A percentile compares a stretch with the other conserved stretches of the same genome.
phyloP scores from a whole-genome alignment of 2,329 filamentous ascomycete species.

The Phoma herbarum region DNA sequence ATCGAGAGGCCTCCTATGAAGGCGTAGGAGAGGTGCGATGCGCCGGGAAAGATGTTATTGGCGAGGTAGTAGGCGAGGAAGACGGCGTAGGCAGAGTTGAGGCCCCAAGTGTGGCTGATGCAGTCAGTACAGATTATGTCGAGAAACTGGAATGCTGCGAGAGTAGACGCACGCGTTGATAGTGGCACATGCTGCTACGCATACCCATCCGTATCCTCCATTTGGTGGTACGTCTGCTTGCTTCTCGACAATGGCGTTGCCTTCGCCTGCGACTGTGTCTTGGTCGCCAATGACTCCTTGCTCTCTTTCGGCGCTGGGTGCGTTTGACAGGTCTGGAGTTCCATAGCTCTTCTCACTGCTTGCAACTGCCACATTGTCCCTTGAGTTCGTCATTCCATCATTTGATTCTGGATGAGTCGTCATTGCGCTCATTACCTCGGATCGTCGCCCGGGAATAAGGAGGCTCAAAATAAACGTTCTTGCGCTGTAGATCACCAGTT shows the following conservation, averaged over 20 bases:
- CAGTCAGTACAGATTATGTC: constrained; percentile 19
- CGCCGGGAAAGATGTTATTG: constrained; percentile 68
- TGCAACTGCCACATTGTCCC: not conserved
- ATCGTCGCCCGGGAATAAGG: constrained; percentile 17
- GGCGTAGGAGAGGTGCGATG: constrained; percentile 73
- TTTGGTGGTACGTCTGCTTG: constrained; percentile 66
- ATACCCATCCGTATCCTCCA: constrained; percentile 70
- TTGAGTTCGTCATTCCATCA: not conserved
- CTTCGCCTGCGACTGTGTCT: constrained; percentile 59
- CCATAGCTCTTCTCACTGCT: constrained; percentile 13
- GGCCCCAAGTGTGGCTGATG: constrained; percentile 73
- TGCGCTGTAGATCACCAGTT: not conserved
- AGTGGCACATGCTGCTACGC: constrained; percentile 51
- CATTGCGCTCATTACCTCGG: constrained; percentile 13
- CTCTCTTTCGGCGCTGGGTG: constrained; percentile 3
- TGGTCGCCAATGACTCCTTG: constrained; percentile 25
- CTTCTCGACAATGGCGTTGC: constrained; percentile 1
- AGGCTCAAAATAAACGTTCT: not conserved
- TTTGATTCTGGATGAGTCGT: constrained; percentile 1
- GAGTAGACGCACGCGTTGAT: constrained; percentile 48
- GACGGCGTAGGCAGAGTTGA: constrained; percentile 76
- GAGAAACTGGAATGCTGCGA: not conserved
- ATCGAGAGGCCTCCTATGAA: constrained; percentile 79
- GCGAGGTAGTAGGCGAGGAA: constrained; percentile 76
- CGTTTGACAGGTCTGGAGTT: not conserved